A percentile compares a stretch with the other conserved stretches of the same genome.
These are phyloP conservation scores for Aspergillus arachidicola DNA, from an alignment of 2,329 filamentous ascomycete species.

Conservation along the genomic window DNA sequence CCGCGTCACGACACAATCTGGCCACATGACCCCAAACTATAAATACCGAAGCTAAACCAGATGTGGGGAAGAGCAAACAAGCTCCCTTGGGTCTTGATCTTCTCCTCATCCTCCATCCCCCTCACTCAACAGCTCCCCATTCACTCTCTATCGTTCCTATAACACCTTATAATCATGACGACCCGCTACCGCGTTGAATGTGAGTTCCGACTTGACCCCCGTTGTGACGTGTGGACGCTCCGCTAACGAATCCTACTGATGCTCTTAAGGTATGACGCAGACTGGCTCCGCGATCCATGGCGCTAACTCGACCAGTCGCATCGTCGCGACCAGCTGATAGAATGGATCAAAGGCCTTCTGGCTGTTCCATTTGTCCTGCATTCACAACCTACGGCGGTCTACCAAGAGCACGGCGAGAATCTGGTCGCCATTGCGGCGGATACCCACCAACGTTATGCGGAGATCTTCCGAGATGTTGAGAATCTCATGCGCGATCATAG, in stretches of 20 bases:
- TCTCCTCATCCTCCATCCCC: not conserved
- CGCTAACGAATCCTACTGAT: conserved; percentile 49
- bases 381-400: conserved; percentile 87
- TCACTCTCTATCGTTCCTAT: not conserved
- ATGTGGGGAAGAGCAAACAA: conserved; percentile 1
- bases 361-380: conserved; percentile 96
- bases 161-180: conserved; percentile 38
- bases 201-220: conserved; percentile 45
- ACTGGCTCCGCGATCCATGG: not conserved
- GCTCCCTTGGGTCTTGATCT: not conserved
- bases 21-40: not conserved
- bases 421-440: conserved; percentile 74
- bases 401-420: conserved; percentile 66
- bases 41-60: conserved; percentile 1
- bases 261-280: conserved; percentile 58
- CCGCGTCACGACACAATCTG: not conserved
- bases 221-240: not conserved
- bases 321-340: conserved; percentile 83
- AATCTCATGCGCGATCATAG: conserved; percentile 89
- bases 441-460: conserved; percentile 85
- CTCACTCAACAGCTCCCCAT: not conserved
- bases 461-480: conserved; percentile 95
- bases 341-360: conserved; percentile 95
- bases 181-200: conserved; percentile 67
- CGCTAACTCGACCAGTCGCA: conserved; percentile 64